Evolutionary conservation across 1,139 yeast genomes (phyloP), one percentile per base, ranked within the genome.

Genomic region (Saccharomyces hybrid): DNA sequence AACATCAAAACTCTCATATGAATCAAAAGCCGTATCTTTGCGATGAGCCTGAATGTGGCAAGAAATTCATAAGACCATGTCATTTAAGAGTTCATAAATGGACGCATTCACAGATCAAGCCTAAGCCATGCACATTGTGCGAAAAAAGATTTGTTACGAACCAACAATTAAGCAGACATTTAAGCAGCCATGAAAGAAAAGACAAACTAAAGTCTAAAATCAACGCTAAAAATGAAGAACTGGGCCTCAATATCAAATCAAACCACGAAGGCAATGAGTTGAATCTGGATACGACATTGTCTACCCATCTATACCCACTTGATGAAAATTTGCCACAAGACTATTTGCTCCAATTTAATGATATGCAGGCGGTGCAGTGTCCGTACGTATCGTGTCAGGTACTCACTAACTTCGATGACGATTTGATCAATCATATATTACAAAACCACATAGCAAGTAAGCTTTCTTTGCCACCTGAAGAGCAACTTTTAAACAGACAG

Each of bases 1-100:
- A 79, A 34, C 97, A 90, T 69, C 75, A 83, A 79, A 78, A 89
- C 62, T 80, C 87, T 41, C 97, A 90, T 70, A 81, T 88, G 1
- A 83, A 87, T 32, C 96, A 87, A 60, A 83, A 85, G 66, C 97
- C 97, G 1, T 89, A 78, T 67, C 79, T 75, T 54, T 90, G 97
- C 70, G 82, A 83, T 54, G 76, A 81, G 67, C 75, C 78, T 50
- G 78, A 78, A 63, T 88, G 97, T 71, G 83, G 81, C 13, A 87
- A 88, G 68, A 70, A 84, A 57, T 90, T 90, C 69, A 82, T 83
- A 67, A 67, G 86, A 61, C 80, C 79, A 58, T 83, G 82, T 59
- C 83, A 82, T 62, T 73, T 84, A 60, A 82, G 83, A 64, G 88
- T 86, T 9, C 90, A 84, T 69, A 71, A 81, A 62, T 81, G 85